Evolutionary conservation across 2,329 filamentous ascomycete genomes (phyloP), one percentile per base, ranked within the genome.

Genomic region (Arthrobotrys conoides): DNA sequence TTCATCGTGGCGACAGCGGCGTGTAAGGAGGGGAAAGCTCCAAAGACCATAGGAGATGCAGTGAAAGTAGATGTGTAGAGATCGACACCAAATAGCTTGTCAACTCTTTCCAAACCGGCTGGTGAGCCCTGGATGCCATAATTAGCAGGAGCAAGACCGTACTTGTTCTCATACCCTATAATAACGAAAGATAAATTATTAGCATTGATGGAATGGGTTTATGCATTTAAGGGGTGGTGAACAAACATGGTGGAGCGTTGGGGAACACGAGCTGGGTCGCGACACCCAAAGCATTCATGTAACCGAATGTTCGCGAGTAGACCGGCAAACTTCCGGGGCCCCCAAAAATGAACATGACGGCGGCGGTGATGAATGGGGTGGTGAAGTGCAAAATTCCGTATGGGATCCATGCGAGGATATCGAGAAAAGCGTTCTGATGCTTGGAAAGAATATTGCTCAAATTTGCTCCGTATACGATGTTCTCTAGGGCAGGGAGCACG

Each of bases 381-480:
- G 91, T 93, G 83, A 96, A 97, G 85, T 98, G 95, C 76, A 93
- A 91, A 72, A 97, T 87, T 71, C 95, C 95, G 83, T 98, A 98
- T 1, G 95, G 94, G 22, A 98, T 86, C 94, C 94, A 97, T 16
- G 95, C 95, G 70, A 97, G 86, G 70, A 98, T 87, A 83, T 97
- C 94, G 71, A 97, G 89, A 61, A 93, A 87, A 5, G 92, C 89
- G 84, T 92, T 91, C 82, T 95, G 93, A 86, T 97, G 93, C 55
- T 93, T 93, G 14, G 94, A 97, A 69, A 98, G 89, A 83, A 97
- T 96, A 85, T 97, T 97, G 86, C 93, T 97, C 73, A 97, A 88
- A 85, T 97, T 97, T 80, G 94, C 94, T 82, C 95, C 95, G 84
- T 97, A 98, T 38, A 98, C 88, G 80, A 98, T 96, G 85, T 98